These are phyloP conservation scores for Penicillium freii DNA, from an alignment of 2,329 filamentous ascomycete species.

Conservation along the genomic window DNA sequence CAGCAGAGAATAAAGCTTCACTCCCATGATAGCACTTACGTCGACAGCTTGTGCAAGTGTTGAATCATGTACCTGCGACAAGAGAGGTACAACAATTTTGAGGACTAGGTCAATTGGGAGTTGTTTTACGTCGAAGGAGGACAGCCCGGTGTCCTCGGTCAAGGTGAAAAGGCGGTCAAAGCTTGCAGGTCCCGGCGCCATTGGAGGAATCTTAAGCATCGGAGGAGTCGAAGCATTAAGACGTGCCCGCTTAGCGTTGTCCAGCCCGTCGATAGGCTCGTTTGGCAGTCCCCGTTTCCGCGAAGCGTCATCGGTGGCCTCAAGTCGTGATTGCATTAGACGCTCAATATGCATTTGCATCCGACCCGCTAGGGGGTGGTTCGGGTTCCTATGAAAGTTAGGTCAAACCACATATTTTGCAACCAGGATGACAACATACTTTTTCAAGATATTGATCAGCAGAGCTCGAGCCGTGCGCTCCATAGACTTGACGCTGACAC, in stretches of 20 bases:
- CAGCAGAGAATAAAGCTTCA: slow-evolving; percentile 6
- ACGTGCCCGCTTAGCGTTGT: slow-evolving; percentile 77
- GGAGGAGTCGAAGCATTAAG: slow-evolving; percentile 55
- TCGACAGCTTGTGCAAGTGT: slow-evolving; percentile 71
- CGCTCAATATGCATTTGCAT: slow-evolving; percentile 88
- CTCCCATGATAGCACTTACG: slow-evolving; percentile 42
- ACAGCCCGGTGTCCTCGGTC: slow-evolving; percentile 70
- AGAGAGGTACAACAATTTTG: slow-evolving; percentile 75
- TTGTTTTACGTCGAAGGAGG: slow-evolving; percentile 77
- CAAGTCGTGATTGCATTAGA: slow-evolving; percentile 71
- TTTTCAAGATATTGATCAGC: slow-evolving; percentile 77
- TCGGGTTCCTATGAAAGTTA: slow-evolving; percentile 63
- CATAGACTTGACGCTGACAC: slow-evolving; percentile 86
- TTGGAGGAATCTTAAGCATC: slow-evolving; percentile 61
- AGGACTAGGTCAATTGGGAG: slow-evolving; percentile 73
- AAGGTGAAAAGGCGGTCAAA: slow-evolving; percentile 84
- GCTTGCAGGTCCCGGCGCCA: slow-evolving; percentile 73
- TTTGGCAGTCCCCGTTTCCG: slow-evolving; percentile 73
- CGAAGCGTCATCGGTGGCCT: slow-evolving; percentile 72
- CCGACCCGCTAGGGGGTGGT: slow-evolving; percentile 69
- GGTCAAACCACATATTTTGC: slow-evolving; percentile 21
- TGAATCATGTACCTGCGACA: slow-evolving; percentile 68
- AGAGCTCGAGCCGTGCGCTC: slow-evolving; percentile 87
- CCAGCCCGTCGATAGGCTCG: slow-evolving; percentile 69
- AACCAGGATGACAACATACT: slow-evolving; percentile 49